phyloP scores from a whole-genome alignment of 2,329 filamentous ascomycete genomes.

The Fusarium napiforme region DNA sequence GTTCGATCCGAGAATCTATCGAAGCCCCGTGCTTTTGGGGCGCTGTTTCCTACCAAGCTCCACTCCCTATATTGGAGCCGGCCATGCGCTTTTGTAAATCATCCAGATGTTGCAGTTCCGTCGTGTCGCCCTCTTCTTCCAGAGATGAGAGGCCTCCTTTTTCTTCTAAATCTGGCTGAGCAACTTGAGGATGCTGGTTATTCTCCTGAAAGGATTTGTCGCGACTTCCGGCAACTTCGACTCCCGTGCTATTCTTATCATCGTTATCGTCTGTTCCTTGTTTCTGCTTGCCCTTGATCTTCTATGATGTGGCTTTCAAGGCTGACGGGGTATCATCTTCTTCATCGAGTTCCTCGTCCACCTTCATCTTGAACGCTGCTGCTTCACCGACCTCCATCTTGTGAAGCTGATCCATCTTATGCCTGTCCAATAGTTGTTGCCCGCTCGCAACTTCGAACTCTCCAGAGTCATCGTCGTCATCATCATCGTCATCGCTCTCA shows the following conservation, averaged over 20 bases:
- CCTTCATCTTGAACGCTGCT: conserved; percentile 57
- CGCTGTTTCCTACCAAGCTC: background rate
- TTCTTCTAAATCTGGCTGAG: background rate
- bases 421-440: conserved; percentile 56
- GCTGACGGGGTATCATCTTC: conserved; percentile 48
- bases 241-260: background rate
- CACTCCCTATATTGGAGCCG: background rate
- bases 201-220: background rate
- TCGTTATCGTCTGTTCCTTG: background rate
- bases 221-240: background rate
- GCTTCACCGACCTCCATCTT: conserved; percentile 71
- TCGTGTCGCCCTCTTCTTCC: background rate
- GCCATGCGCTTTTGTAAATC: background rate
- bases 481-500: conserved; percentile 53
- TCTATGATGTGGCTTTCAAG: conserved; percentile 48
- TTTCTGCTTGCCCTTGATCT: conserved; percentile 32
- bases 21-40: background rate
- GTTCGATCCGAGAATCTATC: background rate
- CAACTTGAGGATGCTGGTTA: background rate
- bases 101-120: background rate
- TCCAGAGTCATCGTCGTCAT: conserved; percentile 53
- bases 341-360: conserved; percentile 54
- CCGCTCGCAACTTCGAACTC: conserved; percentile 60
- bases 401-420: conserved; percentile 63
- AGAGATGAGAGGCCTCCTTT: background rate